These are phyloP conservation scores for Kwoniella newhampshirensis DNA, from an alignment of 768 basidiomycete genomes.

Conservation along the genomic window DNA sequence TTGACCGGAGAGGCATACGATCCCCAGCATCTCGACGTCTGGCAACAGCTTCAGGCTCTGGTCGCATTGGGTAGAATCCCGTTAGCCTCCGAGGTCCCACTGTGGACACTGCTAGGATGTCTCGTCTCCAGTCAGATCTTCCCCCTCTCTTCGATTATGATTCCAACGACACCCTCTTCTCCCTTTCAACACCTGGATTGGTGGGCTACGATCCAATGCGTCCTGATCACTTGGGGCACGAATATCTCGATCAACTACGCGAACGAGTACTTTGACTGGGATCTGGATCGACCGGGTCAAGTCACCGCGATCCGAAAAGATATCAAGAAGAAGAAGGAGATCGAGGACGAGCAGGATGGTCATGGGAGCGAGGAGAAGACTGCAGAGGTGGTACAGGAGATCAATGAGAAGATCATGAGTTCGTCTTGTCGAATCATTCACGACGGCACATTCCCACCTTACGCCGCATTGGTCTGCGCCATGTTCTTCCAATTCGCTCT, in stretches of 20 bases:
- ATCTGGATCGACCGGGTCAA: conserved; percentile 29
- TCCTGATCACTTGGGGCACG: conserved; percentile 35
- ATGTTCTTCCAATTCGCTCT: conserved; percentile 9
- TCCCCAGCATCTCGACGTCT: too few species aligned
- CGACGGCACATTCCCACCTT: conserved; percentile 37
- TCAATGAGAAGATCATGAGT: conserved; percentile 37
- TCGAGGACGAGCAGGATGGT: conserved; percentile 3
- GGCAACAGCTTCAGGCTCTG: too few species aligned
- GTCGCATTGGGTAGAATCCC: too few species aligned
- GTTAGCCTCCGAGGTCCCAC: too few species aligned
- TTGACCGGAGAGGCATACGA: too few species aligned
- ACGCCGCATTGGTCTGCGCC: conserved; percentile 19
- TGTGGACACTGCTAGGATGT: too few species aligned
- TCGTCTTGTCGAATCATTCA: conserved; percentile 36
- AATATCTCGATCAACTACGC: conserved; percentile 40
- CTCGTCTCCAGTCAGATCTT: too few species aligned
- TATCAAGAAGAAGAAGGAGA: conserved; percentile 6
- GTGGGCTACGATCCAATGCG: conserved; percentile 27
- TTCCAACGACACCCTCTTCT: too few species aligned
- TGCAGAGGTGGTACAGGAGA: conserved; percentile 8
- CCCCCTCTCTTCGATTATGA: too few species aligned
- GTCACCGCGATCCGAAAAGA: conserved; percentile 26
- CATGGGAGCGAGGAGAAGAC: neutral
- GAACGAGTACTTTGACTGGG: conserved; percentile 40
- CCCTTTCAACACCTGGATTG: conserved; percentile 4